phyloP scores from a whole-genome alignment of 106 monocot species.

The Iris macrosiphon region DNA sequence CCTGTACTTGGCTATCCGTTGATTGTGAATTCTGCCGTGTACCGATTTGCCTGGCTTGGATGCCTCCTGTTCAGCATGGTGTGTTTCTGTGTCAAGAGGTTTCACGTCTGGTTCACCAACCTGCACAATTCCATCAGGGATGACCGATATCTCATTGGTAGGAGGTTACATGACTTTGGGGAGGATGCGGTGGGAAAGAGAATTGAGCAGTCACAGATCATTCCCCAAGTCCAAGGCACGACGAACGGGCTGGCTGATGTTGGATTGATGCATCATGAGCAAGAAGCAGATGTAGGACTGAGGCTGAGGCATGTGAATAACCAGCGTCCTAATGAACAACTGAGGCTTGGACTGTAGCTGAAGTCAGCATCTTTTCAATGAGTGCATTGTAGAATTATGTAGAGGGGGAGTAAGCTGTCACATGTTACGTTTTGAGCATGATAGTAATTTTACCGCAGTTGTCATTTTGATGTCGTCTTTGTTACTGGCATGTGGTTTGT shows the following conservation, averaged over 20 bases:
- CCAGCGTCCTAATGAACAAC: constrained; percentile 24
- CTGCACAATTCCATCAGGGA: constrained; percentile 97
- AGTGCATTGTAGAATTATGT: background rate
- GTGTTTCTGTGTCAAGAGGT: constrained; percentile 68
- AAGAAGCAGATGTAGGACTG: constrained; percentile 37
- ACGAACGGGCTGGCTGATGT: constrained; percentile 4
- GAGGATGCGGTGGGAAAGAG: constrained; percentile 20
- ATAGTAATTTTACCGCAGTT: too few species aligned
- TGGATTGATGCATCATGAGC: constrained; percentile 23
- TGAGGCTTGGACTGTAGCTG: constrained; percentile 10
- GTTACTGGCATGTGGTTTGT: too few species aligned
- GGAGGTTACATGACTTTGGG: constrained; percentile 84
- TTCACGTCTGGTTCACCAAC: constrained; percentile 93
- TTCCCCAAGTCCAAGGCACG: constrained; percentile 4
- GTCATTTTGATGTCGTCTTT: too few species aligned
- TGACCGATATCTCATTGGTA: constrained; percentile 87
- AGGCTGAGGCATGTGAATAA: constrained; percentile 32
- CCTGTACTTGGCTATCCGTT: constrained; percentile 84
- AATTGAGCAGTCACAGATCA: constrained; percentile 5
- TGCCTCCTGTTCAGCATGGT: constrained; percentile 63
- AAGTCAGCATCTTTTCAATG: background rate
- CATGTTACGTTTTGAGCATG: too few species aligned
- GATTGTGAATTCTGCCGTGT: constrained; percentile 92
- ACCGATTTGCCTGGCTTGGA: constrained; percentile 91
- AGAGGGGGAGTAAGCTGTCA: too few species aligned